Base-by-base conservation (phyloP, 228 moss, liverwort and hornwort genomes). In the Sphagnum magellanicum region DNA sequence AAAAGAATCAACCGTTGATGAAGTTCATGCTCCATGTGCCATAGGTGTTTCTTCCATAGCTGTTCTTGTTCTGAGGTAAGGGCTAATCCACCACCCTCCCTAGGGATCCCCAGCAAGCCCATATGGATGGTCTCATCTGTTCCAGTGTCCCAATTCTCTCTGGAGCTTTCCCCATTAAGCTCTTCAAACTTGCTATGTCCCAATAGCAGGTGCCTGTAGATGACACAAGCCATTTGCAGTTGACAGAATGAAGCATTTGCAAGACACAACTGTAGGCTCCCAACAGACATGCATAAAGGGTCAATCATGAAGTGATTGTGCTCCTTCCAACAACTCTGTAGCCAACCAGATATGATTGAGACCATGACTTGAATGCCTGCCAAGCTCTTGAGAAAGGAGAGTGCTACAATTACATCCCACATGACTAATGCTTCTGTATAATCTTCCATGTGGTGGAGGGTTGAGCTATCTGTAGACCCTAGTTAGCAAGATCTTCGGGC, bases 211-310 rank as follows among this genome's bases (percentile, higher is more conserved):
- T 81, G 81, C 72, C 94, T 81, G 51, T 80, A 90, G 50, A 92
- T 76, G 59, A 98, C 79, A 70, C 89, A 90, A 51, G 90, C 71
- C 47, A 98, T 83, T 72, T 98, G 92, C 70, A 98, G 79, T 75
- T 81, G 85, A 46, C 94, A 90, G 77, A 87, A 88, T 55, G 94
- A 92, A 68, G 87, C 87, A 63, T 73, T 76, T 15, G 81, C 72
- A 51, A 92, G 76, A 67, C 74, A 86, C 52, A 70, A 72, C 63
- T 74, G 74, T 16, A 94, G 73, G 64, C 67, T 60, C 67, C 61
- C 74, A 47, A 59, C 50, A 5, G 60, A 53, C 65, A 63, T 69
- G 55, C 81, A 77, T 57, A 73, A 50, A 9, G 74, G 66, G 11
- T 71, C 73, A 64, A 78, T 58, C 55, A 69, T 59, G 48, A 13